Evolutionary conservation across 306 rosid genomes (phyloP), one percentile per base, ranked within the genome.

Genomic region (Sesbania bispinosa): DNA sequence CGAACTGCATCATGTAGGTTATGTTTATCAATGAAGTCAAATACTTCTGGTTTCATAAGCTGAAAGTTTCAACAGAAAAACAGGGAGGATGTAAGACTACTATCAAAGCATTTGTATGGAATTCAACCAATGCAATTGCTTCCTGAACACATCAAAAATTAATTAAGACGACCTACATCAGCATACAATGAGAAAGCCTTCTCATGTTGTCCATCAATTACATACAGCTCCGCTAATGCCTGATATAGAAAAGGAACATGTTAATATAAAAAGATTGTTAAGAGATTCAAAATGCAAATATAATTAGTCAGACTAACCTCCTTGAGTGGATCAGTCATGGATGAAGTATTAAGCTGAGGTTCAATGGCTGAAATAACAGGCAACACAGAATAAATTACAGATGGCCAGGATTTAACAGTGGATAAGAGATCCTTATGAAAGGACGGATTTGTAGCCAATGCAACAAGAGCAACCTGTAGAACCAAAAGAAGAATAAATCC

Each of bases 1-100:
- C 90, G 86, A 72, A 90, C 75, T 27, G 85, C 82, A 58, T 86
- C 90, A 5, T 86, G 88, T 27, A 90, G 74, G 74, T 85, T 86
- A 82, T 90, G 81, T 57, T 81, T 90, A 24, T 90, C 97, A n/a
- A 90, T 85, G 85, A 90, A 90, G 81, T 87, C 89, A 83, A 90
- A 90, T 75, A 86, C 83, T 53, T 77, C 94, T 61, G 92, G 95
- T 69, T 84, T 84, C 80, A 86, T 51, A 47, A 90, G 92, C 95
- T 90, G 92, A 75, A 84, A 73, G 46, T 54, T 42, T 35, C 81
- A 54, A 39, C 10, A 30, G 21, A 75, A 54, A 20, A 13, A 27
- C 47, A 4, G 33, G 55, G 14, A 3, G 32, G 11, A 29, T 14
- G 53, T 30, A 63, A 47, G 58, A 14, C 35, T 30, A 48, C n/a